These are phyloP conservation scores for Epichloe gansuensis DNA, from an alignment of 2,329 filamentous ascomycete genomes.

Conservation along the genomic window DNA sequence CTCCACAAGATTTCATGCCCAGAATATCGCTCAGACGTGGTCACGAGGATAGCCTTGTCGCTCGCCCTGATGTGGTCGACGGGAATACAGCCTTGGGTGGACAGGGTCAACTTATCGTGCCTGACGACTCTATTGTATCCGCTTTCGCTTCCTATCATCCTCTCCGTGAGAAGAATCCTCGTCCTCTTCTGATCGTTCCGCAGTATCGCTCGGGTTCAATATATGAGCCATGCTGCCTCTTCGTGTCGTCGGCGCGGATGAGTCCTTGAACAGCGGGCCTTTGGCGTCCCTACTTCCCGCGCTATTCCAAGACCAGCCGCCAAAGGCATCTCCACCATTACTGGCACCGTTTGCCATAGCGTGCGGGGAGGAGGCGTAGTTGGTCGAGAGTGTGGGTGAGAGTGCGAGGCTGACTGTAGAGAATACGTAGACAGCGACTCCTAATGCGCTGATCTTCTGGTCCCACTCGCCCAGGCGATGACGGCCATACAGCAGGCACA, in stretches of 20 bases:
- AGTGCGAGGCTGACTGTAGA: conserved; percentile 30
- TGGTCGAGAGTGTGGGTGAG: conserved; percentile 37
- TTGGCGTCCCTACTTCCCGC: conserved; percentile 36
- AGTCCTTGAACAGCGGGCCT: conserved; percentile 39
- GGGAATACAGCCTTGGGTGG: too few species aligned
- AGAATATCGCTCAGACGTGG: too few species aligned
- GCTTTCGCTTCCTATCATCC: conserved; percentile 50
- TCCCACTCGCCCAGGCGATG: conserved; percentile 38
- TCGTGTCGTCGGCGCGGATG: conserved; percentile 43
- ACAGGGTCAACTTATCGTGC: not conserved
- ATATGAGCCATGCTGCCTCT: conserved; percentile 52
- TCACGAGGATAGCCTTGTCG: too few species aligned
- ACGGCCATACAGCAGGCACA: conserved; percentile 39
- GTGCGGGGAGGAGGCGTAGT: conserved; percentile 40
- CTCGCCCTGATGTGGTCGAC: too few species aligned
- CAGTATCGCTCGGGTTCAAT: conserved; percentile 46
- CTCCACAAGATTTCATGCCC: too few species aligned
- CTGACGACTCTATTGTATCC: conserved; percentile 31
- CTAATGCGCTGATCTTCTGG: conserved; percentile 43
- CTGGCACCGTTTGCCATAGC: conserved; percentile 28
- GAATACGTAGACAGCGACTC: conserved; percentile 47
- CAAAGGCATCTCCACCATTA: conserved; percentile 32
- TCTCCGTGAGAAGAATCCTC: conserved; percentile 41
- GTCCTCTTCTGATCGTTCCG: conserved; percentile 43
- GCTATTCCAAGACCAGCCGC: conserved; percentile 45